These are phyloP conservation scores for Stipa capillata DNA, from an alignment of 176 grass and related monocot genomes.

Conservation along the genomic window DNA sequence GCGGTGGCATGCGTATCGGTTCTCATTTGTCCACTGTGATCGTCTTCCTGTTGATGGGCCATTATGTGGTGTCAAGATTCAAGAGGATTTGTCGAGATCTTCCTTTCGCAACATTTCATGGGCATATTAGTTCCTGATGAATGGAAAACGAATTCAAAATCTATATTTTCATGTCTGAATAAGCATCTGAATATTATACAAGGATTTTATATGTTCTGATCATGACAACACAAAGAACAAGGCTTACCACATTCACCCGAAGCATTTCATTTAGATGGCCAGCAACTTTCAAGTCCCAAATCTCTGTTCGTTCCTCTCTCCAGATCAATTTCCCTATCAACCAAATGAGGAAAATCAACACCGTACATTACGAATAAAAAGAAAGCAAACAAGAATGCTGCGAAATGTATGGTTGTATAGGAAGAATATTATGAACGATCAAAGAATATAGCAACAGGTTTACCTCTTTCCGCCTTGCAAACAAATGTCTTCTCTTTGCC, in stretches of 20 bases:
- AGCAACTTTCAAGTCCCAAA: background rate
- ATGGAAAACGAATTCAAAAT: background rate
- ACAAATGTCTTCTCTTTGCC: background rate
- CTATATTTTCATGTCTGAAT: no score
- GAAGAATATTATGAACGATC: background rate
- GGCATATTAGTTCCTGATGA: background rate
- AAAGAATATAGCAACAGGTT: background rate
- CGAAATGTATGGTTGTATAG: background rate
- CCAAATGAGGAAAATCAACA: background rate
- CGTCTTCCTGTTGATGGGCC: conserved; percentile 3
- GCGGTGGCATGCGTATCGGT: background rate
- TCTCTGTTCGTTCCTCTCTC: background rate
- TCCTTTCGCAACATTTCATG: background rate
- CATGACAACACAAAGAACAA: background rate
- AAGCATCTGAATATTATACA: no score
- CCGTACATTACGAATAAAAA: background rate
- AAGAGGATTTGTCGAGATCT: background rate
- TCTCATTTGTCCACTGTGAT: conserved; percentile 1
- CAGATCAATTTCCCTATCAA: background rate
- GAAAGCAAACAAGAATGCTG: background rate
- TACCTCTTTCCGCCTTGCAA: conserved; percentile 1
- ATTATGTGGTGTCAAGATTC: conserved; percentile 1
- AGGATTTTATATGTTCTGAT: no score
- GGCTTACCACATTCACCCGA: conserved; percentile 17
- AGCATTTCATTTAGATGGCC: background rate